These are phyloP conservation scores for Gastrolobium villosum DNA, from an alignment of 306 rosid genomes.

Conservation along the genomic window DNA sequence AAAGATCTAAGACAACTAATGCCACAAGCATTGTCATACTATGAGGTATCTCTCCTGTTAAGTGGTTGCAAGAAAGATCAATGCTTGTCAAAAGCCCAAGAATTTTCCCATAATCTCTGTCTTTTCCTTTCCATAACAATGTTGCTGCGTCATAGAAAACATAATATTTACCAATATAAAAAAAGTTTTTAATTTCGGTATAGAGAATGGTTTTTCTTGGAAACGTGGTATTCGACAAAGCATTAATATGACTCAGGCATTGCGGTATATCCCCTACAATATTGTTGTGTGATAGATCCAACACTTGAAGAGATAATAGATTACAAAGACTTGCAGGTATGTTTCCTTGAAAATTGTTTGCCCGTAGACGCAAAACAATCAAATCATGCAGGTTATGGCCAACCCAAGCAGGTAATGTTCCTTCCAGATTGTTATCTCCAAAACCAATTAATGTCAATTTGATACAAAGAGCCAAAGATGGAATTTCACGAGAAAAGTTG, in stretches of 20 bases:
- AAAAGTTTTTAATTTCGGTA: no score
- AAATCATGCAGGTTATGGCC: neutral
- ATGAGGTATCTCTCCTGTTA: constrained; percentile 42
- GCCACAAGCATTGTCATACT: constrained; percentile 34
- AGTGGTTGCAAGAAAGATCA: constrained; percentile 48
- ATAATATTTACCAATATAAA: no score
- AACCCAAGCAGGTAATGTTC: constrained; percentile 8
- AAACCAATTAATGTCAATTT: neutral
- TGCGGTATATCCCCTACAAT: constrained; percentile 40
- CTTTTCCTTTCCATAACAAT: constrained; percentile 45
- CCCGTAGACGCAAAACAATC: constrained; percentile 5
- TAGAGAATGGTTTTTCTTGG: neutral
- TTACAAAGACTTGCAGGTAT: constrained; percentile 43
- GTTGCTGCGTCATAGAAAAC: neutral
- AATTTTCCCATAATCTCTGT: constrained; percentile 43
- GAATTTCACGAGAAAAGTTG: constrained; percentile 23
- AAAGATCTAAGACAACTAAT: constrained; percentile 43
- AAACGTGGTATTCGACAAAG: neutral
- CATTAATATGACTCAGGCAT: constrained; percentile 38
- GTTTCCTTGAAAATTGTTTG: constrained; percentile 31
- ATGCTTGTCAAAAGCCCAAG: constrained; percentile 33
- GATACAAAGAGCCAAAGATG: constrained; percentile 10
- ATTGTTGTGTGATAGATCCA: constrained; percentile 49
- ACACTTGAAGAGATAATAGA: constrained; percentile 35
- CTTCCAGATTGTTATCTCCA: constrained; percentile 16